Evolutionary conservation across 1,284 basidiomycete genomes (phyloP).

Genomic region (Bjerkandera adusta): DNA sequence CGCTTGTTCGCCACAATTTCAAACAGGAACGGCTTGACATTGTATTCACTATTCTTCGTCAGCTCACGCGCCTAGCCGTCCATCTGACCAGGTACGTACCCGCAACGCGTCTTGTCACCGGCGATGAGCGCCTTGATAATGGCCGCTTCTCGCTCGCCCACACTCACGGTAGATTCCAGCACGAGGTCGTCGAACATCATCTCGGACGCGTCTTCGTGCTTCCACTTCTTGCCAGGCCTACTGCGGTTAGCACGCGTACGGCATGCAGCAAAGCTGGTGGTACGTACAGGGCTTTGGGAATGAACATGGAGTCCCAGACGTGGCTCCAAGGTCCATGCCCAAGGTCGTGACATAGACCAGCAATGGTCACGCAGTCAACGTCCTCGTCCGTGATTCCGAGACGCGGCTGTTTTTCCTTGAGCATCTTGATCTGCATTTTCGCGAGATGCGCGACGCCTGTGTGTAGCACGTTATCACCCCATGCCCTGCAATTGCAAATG

Average conservation of each 20-base stretch:
- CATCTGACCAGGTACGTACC: constrained; percentile 30
- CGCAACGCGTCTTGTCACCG: constrained; percentile 48
- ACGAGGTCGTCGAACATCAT: constrained; percentile 72
- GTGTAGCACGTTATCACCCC: not conserved
- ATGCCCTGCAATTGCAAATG: not conserved
- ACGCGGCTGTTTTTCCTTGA: constrained; percentile 57
- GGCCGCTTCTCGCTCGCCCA: constrained; percentile 41
- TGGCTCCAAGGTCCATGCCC: constrained; percentile 77
- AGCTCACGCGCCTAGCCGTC: no score
- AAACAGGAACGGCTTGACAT: constrained; percentile 50
- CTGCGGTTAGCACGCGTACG: constrained; percentile 5
- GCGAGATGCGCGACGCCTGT: constrained; percentile 72
- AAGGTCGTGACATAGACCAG: constrained; percentile 71
- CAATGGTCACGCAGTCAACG: constrained; percentile 64
- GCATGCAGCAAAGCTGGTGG: not conserved
- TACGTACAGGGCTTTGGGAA: constrained; percentile 55
- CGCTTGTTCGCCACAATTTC: constrained; percentile 78
- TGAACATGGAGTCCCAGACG: constrained; percentile 68
- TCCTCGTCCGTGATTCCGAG: constrained; percentile 67
- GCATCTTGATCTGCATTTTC: constrained; percentile 52
- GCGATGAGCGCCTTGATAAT: constrained; percentile 73
- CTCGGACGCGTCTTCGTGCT: constrained; percentile 68
- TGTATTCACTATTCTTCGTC: no score
- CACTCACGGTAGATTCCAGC: constrained; percentile 44
- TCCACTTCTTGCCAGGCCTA: constrained; percentile 50